These are phyloP conservation scores for Galerina sulciceps DNA, from an alignment of 768 basidiomycete species.

Conservation along the genomic window DNA sequence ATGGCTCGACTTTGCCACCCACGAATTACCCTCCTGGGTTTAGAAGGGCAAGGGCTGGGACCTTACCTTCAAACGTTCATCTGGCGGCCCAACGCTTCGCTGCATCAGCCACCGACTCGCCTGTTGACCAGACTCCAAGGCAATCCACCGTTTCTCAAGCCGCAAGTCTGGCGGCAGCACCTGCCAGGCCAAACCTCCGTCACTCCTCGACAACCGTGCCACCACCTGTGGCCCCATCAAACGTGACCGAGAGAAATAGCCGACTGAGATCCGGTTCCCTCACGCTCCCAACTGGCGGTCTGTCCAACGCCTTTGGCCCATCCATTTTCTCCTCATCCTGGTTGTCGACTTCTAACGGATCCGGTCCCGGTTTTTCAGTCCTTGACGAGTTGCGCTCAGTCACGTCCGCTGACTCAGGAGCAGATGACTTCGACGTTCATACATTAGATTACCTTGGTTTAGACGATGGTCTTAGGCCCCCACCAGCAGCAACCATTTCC, in stretches of 20 bases:
- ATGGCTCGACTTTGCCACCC: slow-evolving; percentile 62
- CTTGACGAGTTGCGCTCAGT: slow-evolving; percentile 85
- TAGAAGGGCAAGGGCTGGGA: slow-evolving; percentile 95
- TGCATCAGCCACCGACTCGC: slow-evolving; percentile 56
- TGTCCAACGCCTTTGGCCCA: slow-evolving; percentile 84
- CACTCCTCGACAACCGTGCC: slow-evolving; percentile 74
- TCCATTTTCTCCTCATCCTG: slow-evolving; percentile 91
- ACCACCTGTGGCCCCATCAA: slow-evolving; percentile 56
- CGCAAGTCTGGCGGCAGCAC: slow-evolving; percentile 43
- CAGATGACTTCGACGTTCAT: slow-evolving; percentile 90
- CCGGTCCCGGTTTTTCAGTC: slow-evolving; percentile 61
- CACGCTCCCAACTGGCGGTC: slow-evolving; percentile 78
- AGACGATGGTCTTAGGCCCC: slow-evolving; percentile 69
- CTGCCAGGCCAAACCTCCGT: slow-evolving; percentile 69
- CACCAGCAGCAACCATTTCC: slow-evolving; percentile 87
- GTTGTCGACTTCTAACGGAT: slow-evolving; percentile 67
- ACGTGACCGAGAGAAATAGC: slow-evolving; percentile 69
- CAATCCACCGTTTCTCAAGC: slow-evolving; percentile 41
- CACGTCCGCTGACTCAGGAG: slow-evolving; percentile 76
- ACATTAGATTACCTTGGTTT: slow-evolving; percentile 97
- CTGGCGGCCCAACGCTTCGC: slow-evolving; percentile 85
- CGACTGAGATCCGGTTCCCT: slow-evolving; percentile 92
- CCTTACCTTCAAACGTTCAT: slow-evolving; percentile 94
- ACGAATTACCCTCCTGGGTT: slow-evolving; percentile 86
- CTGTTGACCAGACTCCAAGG: slow-evolving; percentile 41